These are phyloP conservation scores for Wickerhamiella sorbophila DNA, from an alignment of 805 yeast genomes.

Conservation along the genomic window DNA sequence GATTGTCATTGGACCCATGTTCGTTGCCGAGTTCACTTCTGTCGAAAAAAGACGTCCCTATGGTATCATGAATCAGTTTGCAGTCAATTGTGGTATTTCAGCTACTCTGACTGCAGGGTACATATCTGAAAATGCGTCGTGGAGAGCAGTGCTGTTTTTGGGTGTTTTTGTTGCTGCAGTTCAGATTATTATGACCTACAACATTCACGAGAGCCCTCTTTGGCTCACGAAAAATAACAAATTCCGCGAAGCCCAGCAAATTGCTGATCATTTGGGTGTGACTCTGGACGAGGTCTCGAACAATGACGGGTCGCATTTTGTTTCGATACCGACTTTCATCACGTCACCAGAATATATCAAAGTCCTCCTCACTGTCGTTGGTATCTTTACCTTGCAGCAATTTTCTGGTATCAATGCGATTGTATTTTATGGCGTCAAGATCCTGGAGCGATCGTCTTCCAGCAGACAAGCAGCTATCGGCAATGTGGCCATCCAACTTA, in stretches of 20 bases:
- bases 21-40: conserved; percentile 71
- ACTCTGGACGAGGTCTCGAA: not conserved
- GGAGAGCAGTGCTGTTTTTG: conserved; percentile 59
- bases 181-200: conserved; percentile 30
- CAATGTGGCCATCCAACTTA: conserved; percentile 61
- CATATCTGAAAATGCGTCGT: conserved; percentile 46
- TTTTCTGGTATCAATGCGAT: conserved; percentile 87
- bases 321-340: conserved; percentile 32
- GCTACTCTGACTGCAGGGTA: conserved; percentile 65
- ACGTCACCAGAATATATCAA: conserved; percentile 37
- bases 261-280: not conserved
- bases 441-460: conserved; percentile 45
- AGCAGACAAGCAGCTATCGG: conserved; percentile 59
- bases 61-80: conserved; percentile 83
- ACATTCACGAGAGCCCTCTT: conserved; percentile 62
- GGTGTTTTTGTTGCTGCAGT: conserved; percentile 43
- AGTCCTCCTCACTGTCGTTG: conserved; percentile 52
- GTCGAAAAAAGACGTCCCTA: conserved; percentile 51
- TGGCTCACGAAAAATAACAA: conserved; percentile 37
- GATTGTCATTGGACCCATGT: conserved; percentile 72
- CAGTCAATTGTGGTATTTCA: conserved; percentile 73
- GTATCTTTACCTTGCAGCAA: conserved; percentile 73
- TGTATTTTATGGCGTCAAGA: conserved; percentile 83
- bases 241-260: not conserved
- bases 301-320: not conserved